Base-by-base conservation (phyloP, 257 asterid genomes). In the Nicotiana attenuata region DNA sequence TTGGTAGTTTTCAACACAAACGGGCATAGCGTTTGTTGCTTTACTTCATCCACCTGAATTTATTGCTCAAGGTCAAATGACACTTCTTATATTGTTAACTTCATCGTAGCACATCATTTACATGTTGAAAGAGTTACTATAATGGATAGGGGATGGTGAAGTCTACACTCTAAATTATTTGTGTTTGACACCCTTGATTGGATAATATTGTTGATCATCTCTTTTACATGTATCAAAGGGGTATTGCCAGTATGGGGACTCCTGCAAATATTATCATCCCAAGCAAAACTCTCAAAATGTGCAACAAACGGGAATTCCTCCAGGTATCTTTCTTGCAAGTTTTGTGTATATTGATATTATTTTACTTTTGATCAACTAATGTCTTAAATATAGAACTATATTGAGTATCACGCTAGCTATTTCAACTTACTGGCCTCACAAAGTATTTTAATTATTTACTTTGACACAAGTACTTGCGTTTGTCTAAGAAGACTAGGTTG, bases 201-300 rank as follows among this genome's bases (percentile, higher is more conserved):
- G 20, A 82, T 65, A 38, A 53, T 76, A n/a, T 76, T n/a, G 17
- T 50, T 3, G 78, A 65, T 65, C 35, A 22, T 52, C 52, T 65
- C 31, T 65, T 80, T 66, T 84, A 19, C 75, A 41, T 83, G 68
- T 2, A 66, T 67, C 67, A 35, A 65, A 96, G 99, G 97, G 99
- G 14, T 89, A 90, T n/a, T 96, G 99, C 90, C 94, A 83, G 57
- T 89, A 92, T 81, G 95, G 98, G 77, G 94, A 94, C 83, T 89
- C 90, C 73, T 96, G 98, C 89, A 92, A 88, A 88, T 92, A 91
- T 84, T 90, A 91, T 88, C 99, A 96, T 87, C 99, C 99, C 57
- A 88, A 85, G 89, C 90, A 86, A 81, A 88, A 87, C 73, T 50
- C 65, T 64, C 88, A 79, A 47, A 84, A 76, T 45, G 41, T 77